Evolutionary conservation across 2,329 filamentous ascomycete species (phyloP), one percentile per base, ranked within the genome.

Genomic region (Neoascochyta sp.): DNA sequence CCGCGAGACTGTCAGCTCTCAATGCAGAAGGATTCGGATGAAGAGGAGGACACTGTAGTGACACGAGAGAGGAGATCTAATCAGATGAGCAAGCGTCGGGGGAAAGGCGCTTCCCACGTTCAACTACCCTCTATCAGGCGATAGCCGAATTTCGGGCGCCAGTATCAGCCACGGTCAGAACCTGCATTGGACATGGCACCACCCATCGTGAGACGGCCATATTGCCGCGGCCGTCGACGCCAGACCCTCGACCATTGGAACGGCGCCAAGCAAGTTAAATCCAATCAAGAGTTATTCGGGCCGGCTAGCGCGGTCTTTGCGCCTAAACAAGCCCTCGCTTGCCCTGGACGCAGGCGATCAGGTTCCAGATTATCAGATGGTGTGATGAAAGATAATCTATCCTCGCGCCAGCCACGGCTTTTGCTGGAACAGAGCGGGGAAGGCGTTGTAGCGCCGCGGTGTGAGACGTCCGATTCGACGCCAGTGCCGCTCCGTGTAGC

Each of bases 341-440:
- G 42, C 32, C 41, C 40, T 30, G 23, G 11, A 21, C 29, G 11
- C 26, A 23, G 37, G 31, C 45, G 36, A 38, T 36, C 24, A 22
- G 12, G 42, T 43, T 40, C 50, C 43, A 49, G 50, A 52, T 53
- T 52, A 54, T 52, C 50, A 51, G 47, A 54, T 55, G 44, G 49
- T 17, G 45, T 44, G 50, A 53, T 54, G 44, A 42, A 11, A 33
- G n/a, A n/a, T n/a, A n/a, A n/a, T n/a, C n/a, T n/a, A n/a, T n/a
- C n/a, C n/a, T n/a, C n/a, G n/a, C n/a, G n/a, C n/a, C n/a, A n/a
- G n/a, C n/a, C n/a, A n/a, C n/a, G n/a, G n/a, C n/a, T n/a, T n/a
- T n/a, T n/a, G n/a, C n/a, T n/a, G n/a, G n/a, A n/a, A n/a, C n/a
- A n/a, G n/a, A n/a, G n/a, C n/a, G n/a, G n/a, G n/a, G n/a, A n/a